A percentile compares a stretch with the other conserved stretches of the same genome.
Conservation (phyloP, 805 yeast genomes). For the Hermanozyma aechmeae region DNA sequence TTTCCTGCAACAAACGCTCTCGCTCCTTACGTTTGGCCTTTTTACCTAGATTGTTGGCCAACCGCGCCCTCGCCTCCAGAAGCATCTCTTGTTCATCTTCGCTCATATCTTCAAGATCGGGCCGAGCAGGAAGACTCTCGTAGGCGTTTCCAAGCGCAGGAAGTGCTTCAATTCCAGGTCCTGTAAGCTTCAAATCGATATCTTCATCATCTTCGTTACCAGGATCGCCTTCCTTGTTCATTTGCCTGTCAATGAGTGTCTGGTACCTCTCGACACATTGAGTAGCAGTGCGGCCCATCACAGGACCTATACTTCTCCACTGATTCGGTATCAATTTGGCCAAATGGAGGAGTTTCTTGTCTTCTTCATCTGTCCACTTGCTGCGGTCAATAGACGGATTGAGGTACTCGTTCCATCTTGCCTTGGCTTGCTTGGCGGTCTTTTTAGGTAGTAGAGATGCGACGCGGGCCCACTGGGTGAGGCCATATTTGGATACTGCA, state of each 20-base stretch:
- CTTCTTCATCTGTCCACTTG: conserved; percentile 73
- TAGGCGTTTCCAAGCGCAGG: conserved; percentile 41
- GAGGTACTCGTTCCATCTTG: conserved; percentile 86
- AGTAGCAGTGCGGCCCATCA: conserved; percentile 77
- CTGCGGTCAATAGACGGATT: conserved; percentile 59
- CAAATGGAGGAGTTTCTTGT: conserved; percentile 55
- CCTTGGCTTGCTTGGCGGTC: conserved; percentile 85
- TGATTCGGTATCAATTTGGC: conserved; percentile 78
- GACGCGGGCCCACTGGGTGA: conserved; percentile 91
- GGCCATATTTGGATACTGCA: conserved; percentile 87
- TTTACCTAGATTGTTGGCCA: conserved; percentile 89
- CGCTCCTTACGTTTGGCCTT: conserved; percentile 87
- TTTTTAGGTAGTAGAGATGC: conserved; percentile 79
- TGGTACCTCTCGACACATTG: conserved; percentile 84
- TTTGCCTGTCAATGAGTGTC: conserved; percentile 47
- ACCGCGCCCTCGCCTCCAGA: conserved; percentile 87
- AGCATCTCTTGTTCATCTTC: conserved; percentile 90
- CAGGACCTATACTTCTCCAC: conserved; percentile 85
- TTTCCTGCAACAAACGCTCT: conserved; percentile 75
- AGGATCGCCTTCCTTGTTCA: conserved; percentile 14
- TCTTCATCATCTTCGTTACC: conserved; percentile 15
- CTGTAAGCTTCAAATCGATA: conserved; percentile 32
- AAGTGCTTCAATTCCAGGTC: conserved; percentile 44
- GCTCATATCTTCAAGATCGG: conserved; percentile 70
- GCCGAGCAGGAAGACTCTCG: conserved; percentile 72